Evolutionary conservation across 805 yeast species (phyloP), one percentile per base, ranked within the genome.

Genomic region (Barnettozyma sucrosica): DNA sequence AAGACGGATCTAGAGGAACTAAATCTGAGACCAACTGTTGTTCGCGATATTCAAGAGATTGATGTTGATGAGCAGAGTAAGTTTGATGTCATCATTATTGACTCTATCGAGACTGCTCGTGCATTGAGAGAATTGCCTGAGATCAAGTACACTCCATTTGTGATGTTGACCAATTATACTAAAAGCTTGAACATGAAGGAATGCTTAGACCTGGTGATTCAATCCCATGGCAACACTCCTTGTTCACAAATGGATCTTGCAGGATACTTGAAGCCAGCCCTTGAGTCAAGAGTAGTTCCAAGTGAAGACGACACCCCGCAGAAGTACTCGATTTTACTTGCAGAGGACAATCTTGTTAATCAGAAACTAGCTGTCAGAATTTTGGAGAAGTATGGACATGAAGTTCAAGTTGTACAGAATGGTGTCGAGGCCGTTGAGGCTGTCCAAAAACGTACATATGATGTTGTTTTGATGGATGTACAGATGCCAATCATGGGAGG

Each of bases 401-500:
- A 76, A 49, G 90, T 88, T 11, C 82, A 80, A 49, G 96, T 88
- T 41, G 96, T 87, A 7, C 92, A 85, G 62, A 88, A 88, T 65
- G 96, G 96, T 14, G 71, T 77, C 49, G 88, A 87, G 56, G 95
- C 96, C 1, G 76, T 79, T 54, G 87, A 86, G 50, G 90, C 89
- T 1, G 80, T 86, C 40, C 72, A 81, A 62, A 72, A 76, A 54
- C 77, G 75, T 51, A 72, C 75, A 42, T 88, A 82, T 62, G 96
- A 88, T 62, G 90, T 85, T 41, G 85, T 88, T 18, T 75, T 88
- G 55, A 88, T 88, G 96, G 96, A 88, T 68, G 95, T 88, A 40
- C 96, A 88, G 65, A 88, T 88, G 96, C 96, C 96, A 8, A 87
- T 86, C 14, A 89, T 88, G 93, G 95, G 96, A 25, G 96, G 96